phyloP scores from a whole-genome alignment of 306 rosid species.

The Lathyrus oleraceus region DNA sequence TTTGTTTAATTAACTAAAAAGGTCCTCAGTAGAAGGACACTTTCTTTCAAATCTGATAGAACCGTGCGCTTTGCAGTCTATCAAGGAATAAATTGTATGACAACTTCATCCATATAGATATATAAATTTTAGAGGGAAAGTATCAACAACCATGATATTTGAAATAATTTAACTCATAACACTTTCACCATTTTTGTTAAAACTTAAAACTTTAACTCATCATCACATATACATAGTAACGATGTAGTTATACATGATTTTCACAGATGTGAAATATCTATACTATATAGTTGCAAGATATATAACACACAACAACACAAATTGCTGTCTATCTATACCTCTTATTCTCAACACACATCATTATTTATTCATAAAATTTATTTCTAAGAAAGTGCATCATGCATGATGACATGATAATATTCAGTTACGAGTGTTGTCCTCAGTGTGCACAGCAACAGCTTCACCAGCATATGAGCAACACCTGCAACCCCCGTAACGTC shows the following conservation, averaged over 20 bases:
- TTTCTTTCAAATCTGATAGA: too few species aligned
- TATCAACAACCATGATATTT: too few species aligned
- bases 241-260: neutral
- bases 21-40: too few species aligned
- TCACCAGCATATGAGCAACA: slow-evolving; percentile 1
- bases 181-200: too few species aligned
- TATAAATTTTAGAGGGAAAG: too few species aligned
- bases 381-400: neutral
- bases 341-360: neutral
- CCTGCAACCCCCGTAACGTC: neutral
- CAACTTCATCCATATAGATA: too few species aligned
- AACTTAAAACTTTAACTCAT: too few species aligned
- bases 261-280: neutral
- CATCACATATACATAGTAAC: too few species aligned
- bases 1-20: too few species aligned
- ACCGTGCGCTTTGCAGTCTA: too few species aligned
- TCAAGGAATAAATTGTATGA: too few species aligned
- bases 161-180: too few species aligned
- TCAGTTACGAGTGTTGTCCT: neutral
- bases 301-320: neutral
- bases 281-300: neutral
- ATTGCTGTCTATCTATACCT: neutral
- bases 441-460: neutral
- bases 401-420: neutral
- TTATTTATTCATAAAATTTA: neutral